Conservation (phyloP, 2,329 filamentous ascomycete species). For the Aspergillus aculeatus region DNA sequence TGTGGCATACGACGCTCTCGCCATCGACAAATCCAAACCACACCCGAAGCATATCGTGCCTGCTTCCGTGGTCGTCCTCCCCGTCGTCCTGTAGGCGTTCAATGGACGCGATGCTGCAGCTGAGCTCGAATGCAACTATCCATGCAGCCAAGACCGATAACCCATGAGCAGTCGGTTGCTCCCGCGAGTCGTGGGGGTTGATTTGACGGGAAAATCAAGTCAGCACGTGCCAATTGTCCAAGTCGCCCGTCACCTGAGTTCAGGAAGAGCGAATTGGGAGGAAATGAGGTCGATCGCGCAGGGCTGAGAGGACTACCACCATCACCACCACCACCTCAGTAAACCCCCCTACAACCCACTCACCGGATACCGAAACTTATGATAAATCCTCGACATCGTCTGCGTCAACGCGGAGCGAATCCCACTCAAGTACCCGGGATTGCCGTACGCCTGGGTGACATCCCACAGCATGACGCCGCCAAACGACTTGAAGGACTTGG, state of each 20-base stretch:
- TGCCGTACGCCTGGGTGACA: constrained; percentile 60
- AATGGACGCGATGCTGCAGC: constrained; percentile 45
- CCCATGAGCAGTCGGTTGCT: background rate
- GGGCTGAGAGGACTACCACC: background rate
- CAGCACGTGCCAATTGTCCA: background rate
- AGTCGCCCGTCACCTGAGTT: background rate
- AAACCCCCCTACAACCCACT: background rate
- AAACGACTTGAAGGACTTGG: constrained; percentile 58
- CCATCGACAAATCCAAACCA: constrained; percentile 48
- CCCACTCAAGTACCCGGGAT: constrained; percentile 55
- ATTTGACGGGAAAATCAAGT: background rate
- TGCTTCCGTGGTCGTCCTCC: constrained; percentile 25
- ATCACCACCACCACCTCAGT: background rate
- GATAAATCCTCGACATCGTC: constrained; percentile 9
- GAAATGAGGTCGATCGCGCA: background rate
- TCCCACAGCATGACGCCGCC: constrained; percentile 72
- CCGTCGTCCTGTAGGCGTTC: constrained; percentile 45
- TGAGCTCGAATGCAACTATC: background rate
- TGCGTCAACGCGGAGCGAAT: constrained; percentile 40
- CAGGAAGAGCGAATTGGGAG: background rate
- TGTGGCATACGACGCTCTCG: constrained; percentile 40
- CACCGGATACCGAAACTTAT: constrained; percentile 2
- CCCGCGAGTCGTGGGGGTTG: background rate
- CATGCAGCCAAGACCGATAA: background rate
- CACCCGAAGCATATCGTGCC: constrained; percentile 58